Percentiles rank a stretch among this genome's conserved stretches.
These are phyloP conservation scores for Tricholoma furcatifolium DNA, from an alignment of 768 basidiomycete genomes.

Conservation along the genomic window DNA sequence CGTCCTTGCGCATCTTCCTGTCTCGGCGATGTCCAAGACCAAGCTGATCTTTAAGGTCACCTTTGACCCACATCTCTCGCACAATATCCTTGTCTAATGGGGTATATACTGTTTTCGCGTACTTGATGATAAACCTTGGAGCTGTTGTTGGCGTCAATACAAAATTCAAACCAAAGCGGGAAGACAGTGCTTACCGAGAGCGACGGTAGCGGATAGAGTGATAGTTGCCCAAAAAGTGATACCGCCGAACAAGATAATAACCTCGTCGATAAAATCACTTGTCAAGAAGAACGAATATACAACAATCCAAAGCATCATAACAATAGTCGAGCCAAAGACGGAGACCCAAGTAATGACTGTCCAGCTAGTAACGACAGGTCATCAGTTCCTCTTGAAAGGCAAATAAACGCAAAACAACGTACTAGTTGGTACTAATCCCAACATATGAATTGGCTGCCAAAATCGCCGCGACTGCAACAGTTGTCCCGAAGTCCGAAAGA, in stretches of 20 bases:
- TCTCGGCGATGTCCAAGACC: conserved; percentile 66
- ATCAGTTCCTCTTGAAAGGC: conserved; percentile 6
- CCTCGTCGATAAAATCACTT: conserved; percentile 71
- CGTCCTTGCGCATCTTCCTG: conserved; percentile 37
- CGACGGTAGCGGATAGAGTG: conserved; percentile 63
- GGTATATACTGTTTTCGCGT: conserved; percentile 61
- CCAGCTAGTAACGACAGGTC: conserved; percentile 53
- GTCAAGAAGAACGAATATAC: conserved; percentile 82
- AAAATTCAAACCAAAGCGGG: background rate
- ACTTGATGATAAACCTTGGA: conserved; percentile 82
- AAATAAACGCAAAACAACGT: conserved; percentile 19
- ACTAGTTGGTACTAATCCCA: conserved; percentile 89
- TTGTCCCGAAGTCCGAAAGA: conserved; percentile 88
- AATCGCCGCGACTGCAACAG: conserved; percentile 84
- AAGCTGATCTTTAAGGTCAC: conserved; percentile 79
- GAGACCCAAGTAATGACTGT: conserved; percentile 83
- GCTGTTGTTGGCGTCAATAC: conserved; percentile 36
- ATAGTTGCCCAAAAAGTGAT: conserved; percentile 85
- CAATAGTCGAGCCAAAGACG: conserved; percentile 74
- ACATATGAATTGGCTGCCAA: conserved; percentile 88
- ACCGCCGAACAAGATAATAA: conserved; percentile 70
- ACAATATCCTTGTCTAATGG: conserved; percentile 90
- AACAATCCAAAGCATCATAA: conserved; percentile 85
- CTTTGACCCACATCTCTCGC: conserved; percentile 87
- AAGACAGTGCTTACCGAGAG: conserved; percentile 54